Conservation (phyloP, 1,284 basidiomycete species). For the Boletus sp. region DNA sequence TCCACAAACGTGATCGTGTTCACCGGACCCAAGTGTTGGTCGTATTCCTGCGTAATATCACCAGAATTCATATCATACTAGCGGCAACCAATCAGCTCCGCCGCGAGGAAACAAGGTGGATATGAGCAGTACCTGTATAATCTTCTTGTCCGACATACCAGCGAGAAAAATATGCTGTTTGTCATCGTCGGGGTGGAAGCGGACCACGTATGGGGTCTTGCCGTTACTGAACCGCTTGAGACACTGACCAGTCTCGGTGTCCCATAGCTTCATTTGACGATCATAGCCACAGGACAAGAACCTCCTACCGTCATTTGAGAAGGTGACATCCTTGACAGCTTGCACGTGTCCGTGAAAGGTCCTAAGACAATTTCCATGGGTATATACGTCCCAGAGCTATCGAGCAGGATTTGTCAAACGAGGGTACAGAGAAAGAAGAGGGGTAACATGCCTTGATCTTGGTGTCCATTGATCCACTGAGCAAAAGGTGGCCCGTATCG, state of each 20-base stretch:
- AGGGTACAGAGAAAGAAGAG: background rate
- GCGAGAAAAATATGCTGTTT: conserved; percentile 96
- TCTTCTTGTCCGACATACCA: conserved; percentile 99
- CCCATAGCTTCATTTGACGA: conserved; percentile 97
- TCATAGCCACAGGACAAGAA: conserved; percentile 96
- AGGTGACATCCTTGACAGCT: conserved; percentile 93
- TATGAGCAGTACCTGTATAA: conserved; percentile 73
- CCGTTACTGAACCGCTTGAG: conserved; percentile 94
- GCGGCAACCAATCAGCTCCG: conserved; percentile 8
- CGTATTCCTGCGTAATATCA: conserved; percentile 97
- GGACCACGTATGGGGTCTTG: conserved; percentile 92
- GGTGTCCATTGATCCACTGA: conserved; percentile 97
- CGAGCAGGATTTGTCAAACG: too few species aligned
- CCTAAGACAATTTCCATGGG: conserved; percentile 91
- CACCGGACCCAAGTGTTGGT: conserved; percentile 96
- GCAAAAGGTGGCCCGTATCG: conserved; percentile 85
- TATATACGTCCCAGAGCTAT: conserved; percentile 97
- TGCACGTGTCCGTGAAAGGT: conserved; percentile 98
- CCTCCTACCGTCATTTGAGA: conserved; percentile 86
- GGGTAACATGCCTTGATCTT: conserved; percentile 82
- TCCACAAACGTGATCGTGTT: conserved; percentile 99
- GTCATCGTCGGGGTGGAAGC: conserved; percentile 93
- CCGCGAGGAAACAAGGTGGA: background rate
- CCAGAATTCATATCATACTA: conserved; percentile 93
- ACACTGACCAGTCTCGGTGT: conserved; percentile 97